Conservation (phyloP, 2,329 filamentous ascomycete species). For the Alternaria hordeiaustralica region DNA sequence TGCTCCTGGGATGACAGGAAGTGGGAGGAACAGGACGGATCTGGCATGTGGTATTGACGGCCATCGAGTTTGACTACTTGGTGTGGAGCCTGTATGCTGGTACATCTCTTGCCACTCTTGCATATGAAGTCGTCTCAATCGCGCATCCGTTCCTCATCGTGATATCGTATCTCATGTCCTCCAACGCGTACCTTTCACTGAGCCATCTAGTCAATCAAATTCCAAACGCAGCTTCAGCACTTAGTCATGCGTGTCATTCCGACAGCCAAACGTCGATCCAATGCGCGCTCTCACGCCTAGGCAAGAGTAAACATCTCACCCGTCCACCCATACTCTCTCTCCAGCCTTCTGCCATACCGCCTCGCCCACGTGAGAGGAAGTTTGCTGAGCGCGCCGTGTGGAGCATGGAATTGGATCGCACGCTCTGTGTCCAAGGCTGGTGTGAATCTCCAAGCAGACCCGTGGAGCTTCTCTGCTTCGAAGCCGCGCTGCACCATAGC, state of each 20-base stretch:
- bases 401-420: background rate
- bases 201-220: background rate
- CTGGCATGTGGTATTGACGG: background rate
- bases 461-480: background rate
- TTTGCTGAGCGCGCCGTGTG: background rate
- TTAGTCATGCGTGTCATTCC: background rate
- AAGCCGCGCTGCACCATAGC: background rate
- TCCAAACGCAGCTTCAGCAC: background rate
- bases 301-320: background rate
- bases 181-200: background rate
- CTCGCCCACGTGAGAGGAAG: background rate
- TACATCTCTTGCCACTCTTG: rapidly evolving
- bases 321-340: background rate
- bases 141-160: background rate
- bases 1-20: background rate
- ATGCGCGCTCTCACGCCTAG: background rate
- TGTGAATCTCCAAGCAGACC: background rate
- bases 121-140: background rate
- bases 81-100: background rate
- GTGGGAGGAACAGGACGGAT: background rate
- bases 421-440: background rate
- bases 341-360: background rate
- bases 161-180: background rate
- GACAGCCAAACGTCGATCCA: background rate
- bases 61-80: background rate